These are phyloP conservation scores for Debaryomyces psychrophilus DNA, from an alignment of 1,139 yeast genomes.

Conservation along the genomic window DNA sequence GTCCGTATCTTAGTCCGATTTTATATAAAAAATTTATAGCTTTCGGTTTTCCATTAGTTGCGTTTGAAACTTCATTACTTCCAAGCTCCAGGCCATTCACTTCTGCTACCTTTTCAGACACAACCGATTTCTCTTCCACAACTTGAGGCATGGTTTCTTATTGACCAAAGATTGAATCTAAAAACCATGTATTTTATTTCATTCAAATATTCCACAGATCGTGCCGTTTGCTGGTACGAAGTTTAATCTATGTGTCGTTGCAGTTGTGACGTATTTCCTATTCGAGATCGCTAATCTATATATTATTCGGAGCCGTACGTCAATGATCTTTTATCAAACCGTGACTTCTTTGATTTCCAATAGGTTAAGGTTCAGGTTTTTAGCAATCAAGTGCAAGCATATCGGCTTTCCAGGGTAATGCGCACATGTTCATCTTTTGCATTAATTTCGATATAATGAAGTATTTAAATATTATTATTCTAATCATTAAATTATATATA, in stretches of 20 bases:
- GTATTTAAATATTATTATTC: too few relatives aligned
- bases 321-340: too few relatives aligned
- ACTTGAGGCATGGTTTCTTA: neutral
- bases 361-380: neutral
- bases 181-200: too few relatives aligned
- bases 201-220: neutral
- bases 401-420: too few relatives aligned
- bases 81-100: neutral
- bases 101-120: neutral
- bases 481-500: too few relatives aligned
- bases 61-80: neutral
- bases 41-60: conserved; percentile 7
- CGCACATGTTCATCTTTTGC: too few relatives aligned
- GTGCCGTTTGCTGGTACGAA: neutral
- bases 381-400: neutral
- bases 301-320: neutral
- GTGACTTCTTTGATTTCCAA: neutral
- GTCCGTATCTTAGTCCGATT: conserved; percentile 36
- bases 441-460: too few relatives aligned
- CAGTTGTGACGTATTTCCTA: conserved; percentile 4
- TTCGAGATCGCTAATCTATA: neutral
- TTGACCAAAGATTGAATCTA: too few relatives aligned
- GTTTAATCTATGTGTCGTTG: neutral
- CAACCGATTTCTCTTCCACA: neutral
- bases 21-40: conserved; percentile 29